phyloP scores from a whole-genome alignment of 768 basidiomycete genomes.

The Termitomyces sp. region DNA sequence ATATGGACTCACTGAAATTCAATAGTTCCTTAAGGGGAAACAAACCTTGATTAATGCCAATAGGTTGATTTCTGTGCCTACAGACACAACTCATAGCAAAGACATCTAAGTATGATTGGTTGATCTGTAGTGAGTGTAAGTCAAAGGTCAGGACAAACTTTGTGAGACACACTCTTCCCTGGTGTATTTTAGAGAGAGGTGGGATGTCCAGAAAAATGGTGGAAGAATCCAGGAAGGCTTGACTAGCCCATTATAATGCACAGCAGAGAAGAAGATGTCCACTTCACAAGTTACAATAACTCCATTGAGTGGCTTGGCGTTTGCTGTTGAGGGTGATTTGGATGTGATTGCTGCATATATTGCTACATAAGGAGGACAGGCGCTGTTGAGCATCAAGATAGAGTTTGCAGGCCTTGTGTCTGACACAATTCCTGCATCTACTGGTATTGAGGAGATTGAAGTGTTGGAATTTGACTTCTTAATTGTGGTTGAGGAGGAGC shows the following conservation, averaged over 20 bases:
- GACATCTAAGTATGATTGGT: not conserved
- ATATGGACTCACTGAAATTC: not conserved
- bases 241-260: no score
- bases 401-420: not conserved
- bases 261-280: no score
- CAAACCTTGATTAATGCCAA: not conserved
- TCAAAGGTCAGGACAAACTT: not conserved
- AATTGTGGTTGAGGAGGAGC: no score
- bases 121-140: not conserved
- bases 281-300: not conserved
- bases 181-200: not conserved
- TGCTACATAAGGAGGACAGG: not conserved
- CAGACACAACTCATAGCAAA: not conserved
- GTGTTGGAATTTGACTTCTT: no score
- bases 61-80: not conserved
- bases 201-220: no score
- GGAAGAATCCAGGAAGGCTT: no score
- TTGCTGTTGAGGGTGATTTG: not conserved
- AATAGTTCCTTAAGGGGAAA: not conserved
- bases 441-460: no score
- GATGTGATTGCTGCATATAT: not conserved
- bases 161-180: not conserved
- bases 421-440: no score
- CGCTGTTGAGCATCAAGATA: rapidly evolving
- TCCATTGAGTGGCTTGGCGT: not conserved